Percentiles rank a stretch among this genome's conserved stretches.
Evolutionary conservation across 257 asterid species (phyloP).

Genomic region (Lantana camara): DNA sequence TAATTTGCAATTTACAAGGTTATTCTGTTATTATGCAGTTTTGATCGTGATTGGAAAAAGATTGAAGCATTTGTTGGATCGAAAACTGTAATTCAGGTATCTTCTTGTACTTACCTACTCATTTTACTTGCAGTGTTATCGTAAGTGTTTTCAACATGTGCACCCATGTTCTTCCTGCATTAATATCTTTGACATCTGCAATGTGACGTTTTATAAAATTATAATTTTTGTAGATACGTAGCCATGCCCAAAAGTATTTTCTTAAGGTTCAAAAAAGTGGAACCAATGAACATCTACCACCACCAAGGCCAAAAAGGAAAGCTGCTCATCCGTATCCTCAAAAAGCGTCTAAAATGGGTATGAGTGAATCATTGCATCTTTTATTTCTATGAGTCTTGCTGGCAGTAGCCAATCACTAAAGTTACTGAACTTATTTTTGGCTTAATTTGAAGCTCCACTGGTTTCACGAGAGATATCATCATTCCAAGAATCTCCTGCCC

Average conservation of each 20-base stretch:
- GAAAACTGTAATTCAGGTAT: slow-evolving; percentile 90
- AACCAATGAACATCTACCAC: slow-evolving; percentile 86
- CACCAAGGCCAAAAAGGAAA: slow-evolving; percentile 96
- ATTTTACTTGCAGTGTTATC: not conserved
- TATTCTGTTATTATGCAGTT: slow-evolving; percentile 41
- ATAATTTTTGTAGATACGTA: slow-evolving; percentile 75
- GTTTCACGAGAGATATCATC: slow-evolving; percentile 54
- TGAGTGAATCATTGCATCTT: slow-evolving; percentile 6
- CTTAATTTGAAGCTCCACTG: slow-evolving; percentile 50
- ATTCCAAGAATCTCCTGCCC: slow-evolving; percentile 48
- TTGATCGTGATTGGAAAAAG: slow-evolving; percentile 97
- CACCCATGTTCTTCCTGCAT: not conserved
- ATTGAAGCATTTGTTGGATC: slow-evolving; percentile 96
- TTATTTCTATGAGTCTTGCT: slow-evolving; percentile 8
- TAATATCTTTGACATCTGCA: not conserved
- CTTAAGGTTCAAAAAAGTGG: slow-evolving; percentile 93
- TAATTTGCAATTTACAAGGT: not conserved
- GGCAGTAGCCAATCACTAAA: slow-evolving; percentile 13
- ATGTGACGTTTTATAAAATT: not conserved
- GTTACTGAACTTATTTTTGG: slow-evolving; percentile 21
- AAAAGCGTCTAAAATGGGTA: slow-evolving; percentile 77
- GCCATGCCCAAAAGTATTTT: slow-evolving; percentile 96
- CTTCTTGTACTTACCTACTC: slow-evolving; percentile 1
- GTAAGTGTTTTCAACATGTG: slow-evolving; percentile 12
- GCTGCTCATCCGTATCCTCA: slow-evolving; percentile 97